phyloP scores from a whole-genome alignment of 306 rosid species.

The Carpinus viminea region DNA sequence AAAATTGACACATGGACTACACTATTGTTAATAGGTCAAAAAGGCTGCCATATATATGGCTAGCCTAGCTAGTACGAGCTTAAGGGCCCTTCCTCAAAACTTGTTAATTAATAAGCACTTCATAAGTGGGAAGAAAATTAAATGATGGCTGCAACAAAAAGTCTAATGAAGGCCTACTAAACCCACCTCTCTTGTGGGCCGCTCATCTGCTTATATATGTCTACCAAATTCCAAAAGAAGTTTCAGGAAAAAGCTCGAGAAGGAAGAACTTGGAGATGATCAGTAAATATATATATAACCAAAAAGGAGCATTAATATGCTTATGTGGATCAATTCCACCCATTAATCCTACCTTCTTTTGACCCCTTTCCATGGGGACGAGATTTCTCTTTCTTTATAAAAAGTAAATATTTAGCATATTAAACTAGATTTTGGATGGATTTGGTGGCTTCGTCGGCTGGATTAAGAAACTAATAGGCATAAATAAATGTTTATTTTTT shows the following conservation, averaged over 20 bases:
- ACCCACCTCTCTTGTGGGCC: not conserved
- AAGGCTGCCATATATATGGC: not conserved
- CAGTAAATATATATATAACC: not conserved
- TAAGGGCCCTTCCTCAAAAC: not conserved
- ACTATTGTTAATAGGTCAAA: not conserved
- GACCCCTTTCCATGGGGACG: conserved; percentile 9
- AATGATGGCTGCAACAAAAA: not conserved
- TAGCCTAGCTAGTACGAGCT: not conserved
- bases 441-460: conserved; percentile 12
- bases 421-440: conserved; percentile 13
- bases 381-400: not conserved
- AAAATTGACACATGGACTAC: not conserved
- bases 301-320: not conserved
- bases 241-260: not conserved
- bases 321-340: not conserved
- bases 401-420: not conserved
- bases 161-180: not conserved
- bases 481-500: not conserved
- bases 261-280: not conserved
- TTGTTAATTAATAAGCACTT: not conserved
- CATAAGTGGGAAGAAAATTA: not conserved
- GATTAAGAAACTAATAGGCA: not conserved
- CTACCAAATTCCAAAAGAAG: not conserved
- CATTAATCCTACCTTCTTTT: not conserved
- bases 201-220: not conserved